Conservation (phyloP, 2,329 filamentous ascomycete species). For the Geosmithia flava region DNA sequence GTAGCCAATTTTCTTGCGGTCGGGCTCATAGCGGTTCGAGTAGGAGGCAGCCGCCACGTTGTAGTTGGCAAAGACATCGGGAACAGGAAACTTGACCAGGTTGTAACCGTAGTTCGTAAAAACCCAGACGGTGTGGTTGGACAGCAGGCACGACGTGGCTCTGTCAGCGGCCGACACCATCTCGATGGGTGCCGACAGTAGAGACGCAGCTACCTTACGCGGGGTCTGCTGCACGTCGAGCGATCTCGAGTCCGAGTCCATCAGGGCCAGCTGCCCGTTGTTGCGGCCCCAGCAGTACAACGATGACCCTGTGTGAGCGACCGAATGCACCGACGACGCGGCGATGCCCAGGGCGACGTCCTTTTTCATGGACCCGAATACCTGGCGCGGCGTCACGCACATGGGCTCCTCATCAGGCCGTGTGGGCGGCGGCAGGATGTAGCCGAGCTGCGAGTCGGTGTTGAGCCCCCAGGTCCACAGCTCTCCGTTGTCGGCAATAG, state of each 20-base stretch:
- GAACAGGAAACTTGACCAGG: constrained; percentile 70
- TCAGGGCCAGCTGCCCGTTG: constrained; percentile 81
- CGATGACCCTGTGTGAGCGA: constrained; percentile 68
- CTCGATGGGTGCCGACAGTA: constrained; percentile 53
- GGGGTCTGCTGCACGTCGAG: constrained; percentile 73
- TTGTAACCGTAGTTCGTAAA: constrained; percentile 95
- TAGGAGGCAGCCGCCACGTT: constrained; percentile 52
- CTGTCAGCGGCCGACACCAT: constrained; percentile 82
- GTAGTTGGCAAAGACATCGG: constrained; percentile 57
- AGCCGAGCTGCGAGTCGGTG: constrained; percentile 74
- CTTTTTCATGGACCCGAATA: constrained; percentile 84
- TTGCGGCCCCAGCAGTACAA: constrained; percentile 95
- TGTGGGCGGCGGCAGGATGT: constrained; percentile 53
- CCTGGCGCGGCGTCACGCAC: constrained; percentile 69
- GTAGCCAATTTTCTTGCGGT: constrained; percentile 57
- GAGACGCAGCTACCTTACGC: constrained; percentile 75
- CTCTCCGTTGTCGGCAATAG: constrained; percentile 74
- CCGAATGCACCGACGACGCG: constrained; percentile 84
- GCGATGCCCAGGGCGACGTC: constrained; percentile 72
- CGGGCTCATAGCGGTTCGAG: constrained; percentile 39
- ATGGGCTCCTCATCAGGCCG: constrained; percentile 73
- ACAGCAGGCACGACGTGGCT: constrained; percentile 74
- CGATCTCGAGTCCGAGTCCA: constrained; percentile 89
- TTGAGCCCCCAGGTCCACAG: constrained; percentile 94
- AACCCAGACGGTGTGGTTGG: constrained; percentile 81